Evolutionary conservation across 495 filamentous ascomycete species (phyloP), one percentile per base, ranked within the genome.

Genomic region (Xylaria curta): DNA sequence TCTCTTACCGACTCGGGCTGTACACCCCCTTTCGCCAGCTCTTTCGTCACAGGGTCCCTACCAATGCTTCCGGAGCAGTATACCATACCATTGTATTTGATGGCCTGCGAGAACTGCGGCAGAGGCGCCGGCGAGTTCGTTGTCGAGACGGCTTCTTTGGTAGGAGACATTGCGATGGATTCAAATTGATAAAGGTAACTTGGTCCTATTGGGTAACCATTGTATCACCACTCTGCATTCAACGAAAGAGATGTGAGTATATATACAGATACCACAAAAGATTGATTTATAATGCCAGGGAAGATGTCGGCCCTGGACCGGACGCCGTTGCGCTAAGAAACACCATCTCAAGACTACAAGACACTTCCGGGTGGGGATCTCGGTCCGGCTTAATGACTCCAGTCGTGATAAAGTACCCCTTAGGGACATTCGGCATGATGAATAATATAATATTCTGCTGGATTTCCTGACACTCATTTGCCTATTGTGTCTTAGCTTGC

Each of bases 1-100:
- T 19, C 70, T 78, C 81, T 69, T 78, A 89, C 89, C 36, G 88
- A 84, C 59, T 88, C 80, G 56, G 88, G 85, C 66, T 84, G 82
- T n/a, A 90, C 83, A 2, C 81, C 80, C 0, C 88, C 88, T 47
- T 87, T 82, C 6, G 87, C 81, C 26, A 88, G 63, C 44, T 84
- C 78, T 33, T 81, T 81, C 0, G 87, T 89, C 24, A 76, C 73
- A 13, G 87, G 85, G 69, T 87, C 82, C 53, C 85, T 76, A 61
- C 86, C 88, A 40, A 90, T 81, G 66, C 76, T 82, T 15, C 87
- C 87, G 0, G 87, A 88, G 80, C 87, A 89, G 72, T 88, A 89
- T 42, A 90, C 85, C 68, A 89, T 82, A 49, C 87, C 88, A 63
- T 87, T 84, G 78, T 84, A 83, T 72, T 87, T 83, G 72, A 90